A percentile compares a stretch with the other conserved stretches of the same genome.
Evolutionary conservation across 2,329 filamentous ascomycete species (phyloP).

Genomic region (Mycosphaerelloides madeirae): DNA sequence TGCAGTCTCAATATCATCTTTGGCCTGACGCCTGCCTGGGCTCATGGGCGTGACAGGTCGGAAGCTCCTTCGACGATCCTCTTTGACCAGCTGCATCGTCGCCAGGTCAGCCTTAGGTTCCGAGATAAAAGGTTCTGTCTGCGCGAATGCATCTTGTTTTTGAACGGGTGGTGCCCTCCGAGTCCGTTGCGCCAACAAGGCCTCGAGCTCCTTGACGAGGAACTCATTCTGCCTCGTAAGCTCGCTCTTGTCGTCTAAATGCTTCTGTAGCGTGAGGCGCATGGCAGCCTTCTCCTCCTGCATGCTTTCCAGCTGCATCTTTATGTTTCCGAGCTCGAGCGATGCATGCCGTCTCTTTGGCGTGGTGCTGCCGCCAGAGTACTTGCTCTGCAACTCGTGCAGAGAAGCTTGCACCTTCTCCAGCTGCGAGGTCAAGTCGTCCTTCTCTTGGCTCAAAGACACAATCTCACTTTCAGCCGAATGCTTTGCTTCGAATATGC

Average conservation of each 20-base stretch:
- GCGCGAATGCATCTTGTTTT: conserved; percentile 18
- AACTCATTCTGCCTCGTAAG: conserved; percentile 27
- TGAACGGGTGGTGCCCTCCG: conserved; percentile 6
- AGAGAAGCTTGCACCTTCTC: conserved; percentile 15
- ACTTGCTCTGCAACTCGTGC: conserved; percentile 13
- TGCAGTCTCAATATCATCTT: conserved; percentile 15
- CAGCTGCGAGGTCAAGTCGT: conserved; percentile 18
- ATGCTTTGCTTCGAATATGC: conserved; percentile 14
- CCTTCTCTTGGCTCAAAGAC: conserved; percentile 15
- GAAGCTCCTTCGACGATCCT: conserved; percentile 7
- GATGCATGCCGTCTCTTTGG: conserved; percentile 5
- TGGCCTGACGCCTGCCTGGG: conserved; percentile 14
- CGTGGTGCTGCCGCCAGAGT: conserved; percentile 6
- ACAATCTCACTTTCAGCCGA: conserved; percentile 13
- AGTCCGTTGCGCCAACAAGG: conserved; percentile 20
- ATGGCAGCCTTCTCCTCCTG: conserved; percentile 23
- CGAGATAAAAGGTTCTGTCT: conserved; percentile 18
- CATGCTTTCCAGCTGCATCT: conserved; percentile 17
- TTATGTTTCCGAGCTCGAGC: conserved; percentile 18
- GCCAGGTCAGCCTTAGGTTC: conserved; percentile 16
- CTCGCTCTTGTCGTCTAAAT: conserved; percentile 25
- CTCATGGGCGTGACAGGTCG: conserved; percentile 13
- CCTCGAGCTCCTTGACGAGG: conserved; percentile 27
- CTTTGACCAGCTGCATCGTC: conserved; percentile 9
- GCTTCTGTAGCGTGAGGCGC: conserved; percentile 19